phyloP scores from a whole-genome alignment of 2,329 filamentous ascomycete species.

The Bipolaris victoriae region DNA sequence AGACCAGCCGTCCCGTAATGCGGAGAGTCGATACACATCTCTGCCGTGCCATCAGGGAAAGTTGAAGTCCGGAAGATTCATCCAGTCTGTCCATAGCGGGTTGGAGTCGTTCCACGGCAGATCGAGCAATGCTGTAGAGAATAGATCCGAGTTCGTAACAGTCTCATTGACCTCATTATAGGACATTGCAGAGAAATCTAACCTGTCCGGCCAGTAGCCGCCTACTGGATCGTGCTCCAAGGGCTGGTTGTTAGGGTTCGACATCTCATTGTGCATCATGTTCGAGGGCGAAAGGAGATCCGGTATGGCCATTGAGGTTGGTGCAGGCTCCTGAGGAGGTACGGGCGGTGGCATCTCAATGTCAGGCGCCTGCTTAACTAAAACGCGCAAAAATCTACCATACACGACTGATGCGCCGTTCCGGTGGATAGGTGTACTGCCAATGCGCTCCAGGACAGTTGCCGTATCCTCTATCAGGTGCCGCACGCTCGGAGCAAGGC shows the following conservation, averaged over 20 bases:
- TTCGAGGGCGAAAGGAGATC: slow-evolving; percentile 14
- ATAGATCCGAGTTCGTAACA: slow-evolving; percentile 67
- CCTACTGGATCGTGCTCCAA: slow-evolving; percentile 23
- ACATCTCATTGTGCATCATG: slow-evolving; percentile 8
- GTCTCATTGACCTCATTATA: slow-evolving; percentile 71
- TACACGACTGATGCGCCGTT: slow-evolving; percentile 70
- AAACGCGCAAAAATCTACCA: slow-evolving; percentile 61
- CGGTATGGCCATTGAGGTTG: slow-evolving; percentile 18
- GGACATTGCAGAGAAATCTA: slow-evolving; percentile 73
- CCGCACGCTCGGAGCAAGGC: slow-evolving; percentile 43
- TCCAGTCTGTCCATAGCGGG: slow-evolving; percentile 45
- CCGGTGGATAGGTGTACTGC: slow-evolving; percentile 68
- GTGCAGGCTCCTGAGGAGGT: slow-evolving; percentile 10
- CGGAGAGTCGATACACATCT: neutral
- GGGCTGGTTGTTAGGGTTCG: slow-evolving; percentile 9
- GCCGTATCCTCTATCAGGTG: slow-evolving; percentile 67
- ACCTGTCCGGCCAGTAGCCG: slow-evolving; percentile 32
- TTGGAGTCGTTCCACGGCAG: slow-evolving; percentile 63
- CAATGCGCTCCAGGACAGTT: slow-evolving; percentile 71
- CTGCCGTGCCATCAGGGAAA: slow-evolving; percentile 23
- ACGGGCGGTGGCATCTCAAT: slow-evolving; percentile 10
- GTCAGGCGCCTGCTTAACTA: slow-evolving; percentile 40
- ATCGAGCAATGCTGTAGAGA: slow-evolving; percentile 62
- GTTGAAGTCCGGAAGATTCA: slow-evolving; percentile 43
- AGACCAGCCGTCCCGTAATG: neutral